Evolutionary conservation across 371 early-diverging fungal species (phyloP).

Genomic region (Nematocida ironsii): DNA sequence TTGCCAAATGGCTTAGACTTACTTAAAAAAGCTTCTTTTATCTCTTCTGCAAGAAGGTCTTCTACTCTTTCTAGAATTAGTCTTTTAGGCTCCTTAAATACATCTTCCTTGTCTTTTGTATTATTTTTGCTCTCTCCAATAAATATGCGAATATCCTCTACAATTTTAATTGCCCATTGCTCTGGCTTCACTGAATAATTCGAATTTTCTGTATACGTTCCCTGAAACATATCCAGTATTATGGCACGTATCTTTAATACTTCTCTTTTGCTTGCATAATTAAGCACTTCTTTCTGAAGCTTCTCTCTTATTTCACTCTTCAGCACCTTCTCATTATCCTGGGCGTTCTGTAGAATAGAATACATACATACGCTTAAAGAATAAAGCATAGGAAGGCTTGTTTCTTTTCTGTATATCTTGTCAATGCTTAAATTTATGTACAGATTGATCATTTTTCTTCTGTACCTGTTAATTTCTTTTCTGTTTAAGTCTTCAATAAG

Average conservation of each 20-base stretch:
- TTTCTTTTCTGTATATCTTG: slow-evolving; percentile 7
- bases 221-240: slow-evolving; percentile 39
- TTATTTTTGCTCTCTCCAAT: not conserved
- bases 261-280: slow-evolving; percentile 25
- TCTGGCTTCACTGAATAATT: slow-evolving; percentile 21
- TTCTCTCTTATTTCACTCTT: not conserved
- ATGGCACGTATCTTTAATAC: slow-evolving; percentile 45
- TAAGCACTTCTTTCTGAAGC: slow-evolving; percentile 3
- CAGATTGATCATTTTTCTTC: slow-evolving; percentile 32
- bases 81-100: not conserved
- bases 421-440: slow-evolving; percentile 39
- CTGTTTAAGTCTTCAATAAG: slow-evolving; percentile 32
- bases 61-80: not conserved
- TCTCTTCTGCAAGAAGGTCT: slow-evolving; percentile 23
- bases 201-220: slow-evolving; percentile 23
- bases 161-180: slow-evolving; percentile 15
- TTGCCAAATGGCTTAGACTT: slow-evolving; percentile 45
- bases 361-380: not conserved
- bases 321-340: not conserved
- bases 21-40: slow-evolving; percentile 48
- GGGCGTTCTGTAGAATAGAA: not conserved
- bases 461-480: slow-evolving; percentile 14
- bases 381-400: not conserved
- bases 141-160: slow-evolving; percentile 13
- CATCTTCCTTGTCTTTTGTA: not conserved